Conservation (phyloP, 805 yeast genomes). For the Kuraishia piskuri region DNA sequence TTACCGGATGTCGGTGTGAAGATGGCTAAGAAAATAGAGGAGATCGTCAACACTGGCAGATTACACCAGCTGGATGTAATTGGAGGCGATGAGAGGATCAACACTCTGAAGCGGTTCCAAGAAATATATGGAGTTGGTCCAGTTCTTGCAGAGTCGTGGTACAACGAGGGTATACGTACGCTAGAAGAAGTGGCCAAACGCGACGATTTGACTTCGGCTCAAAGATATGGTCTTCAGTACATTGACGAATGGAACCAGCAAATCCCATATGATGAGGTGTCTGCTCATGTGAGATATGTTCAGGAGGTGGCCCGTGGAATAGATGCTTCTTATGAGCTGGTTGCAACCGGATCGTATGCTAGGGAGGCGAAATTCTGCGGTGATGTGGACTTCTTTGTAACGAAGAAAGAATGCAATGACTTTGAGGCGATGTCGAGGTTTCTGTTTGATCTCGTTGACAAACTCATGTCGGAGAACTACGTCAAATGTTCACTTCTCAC, state of each 20-base stretch:
- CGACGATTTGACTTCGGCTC: constrained; percentile 13
- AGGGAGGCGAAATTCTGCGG: constrained; percentile 39
- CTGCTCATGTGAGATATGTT: constrained; percentile 28
- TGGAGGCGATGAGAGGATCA: constrained; percentile 13
- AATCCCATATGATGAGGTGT: constrained; percentile 38
- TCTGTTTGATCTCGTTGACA: constrained; percentile 10
- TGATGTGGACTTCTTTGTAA: constrained; percentile 44
- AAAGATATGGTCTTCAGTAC: constrained; percentile 33
- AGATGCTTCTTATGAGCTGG: constrained; percentile 25
- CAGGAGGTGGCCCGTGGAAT: constrained; percentile 14
- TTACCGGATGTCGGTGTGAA: constrained; percentile 32
- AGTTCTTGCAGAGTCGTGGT: constrained; percentile 29
- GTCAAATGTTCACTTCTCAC: constrained; percentile 11
- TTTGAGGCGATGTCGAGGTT: constrained; percentile 9
- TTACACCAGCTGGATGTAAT: constrained; percentile 11
- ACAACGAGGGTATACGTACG: constrained; percentile 26
- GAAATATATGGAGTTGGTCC: constrained; percentile 44
- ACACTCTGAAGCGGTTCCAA: constrained; percentile 23
- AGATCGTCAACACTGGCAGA: constrained; percentile 30
- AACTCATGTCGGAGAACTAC: constrained; percentile 9
- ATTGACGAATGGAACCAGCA: constrained; percentile 35
- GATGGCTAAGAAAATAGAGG: constrained; percentile 36
- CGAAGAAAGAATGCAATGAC: constrained; percentile 23
- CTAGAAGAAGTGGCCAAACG: constrained; percentile 26
- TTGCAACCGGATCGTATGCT: constrained; percentile 44